phyloP scores from a whole-genome alignment of 192 early-diverging fungal genomes.

The Gaertneriomyces sp. region DNA sequence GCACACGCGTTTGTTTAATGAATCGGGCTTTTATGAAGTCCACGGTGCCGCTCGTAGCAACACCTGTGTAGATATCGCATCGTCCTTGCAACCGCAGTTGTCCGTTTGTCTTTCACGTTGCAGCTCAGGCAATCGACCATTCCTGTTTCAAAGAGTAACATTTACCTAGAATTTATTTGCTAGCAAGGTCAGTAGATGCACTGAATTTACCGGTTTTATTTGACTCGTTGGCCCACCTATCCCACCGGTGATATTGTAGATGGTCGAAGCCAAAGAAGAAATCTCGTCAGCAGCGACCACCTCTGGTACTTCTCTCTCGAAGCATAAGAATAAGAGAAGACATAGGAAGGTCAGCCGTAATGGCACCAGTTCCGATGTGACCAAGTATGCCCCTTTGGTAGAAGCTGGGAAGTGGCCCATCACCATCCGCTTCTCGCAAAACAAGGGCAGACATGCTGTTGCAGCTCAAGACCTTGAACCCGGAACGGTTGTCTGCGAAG shows the following conservation, averaged over 20 bases:
- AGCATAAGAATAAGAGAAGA: conserved; percentile 9
- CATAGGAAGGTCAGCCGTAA: neutral
- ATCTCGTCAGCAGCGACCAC: neutral
- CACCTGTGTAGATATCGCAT: too few species aligned
- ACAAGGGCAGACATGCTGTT: conserved; percentile 29
- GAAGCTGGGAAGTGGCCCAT: conserved; percentile 14
- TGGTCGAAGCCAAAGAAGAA: conserved; percentile 1
- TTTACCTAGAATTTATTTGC: too few species aligned
- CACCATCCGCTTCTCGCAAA: conserved; percentile 20
- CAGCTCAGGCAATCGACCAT: too few species aligned
- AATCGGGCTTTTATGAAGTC: too few species aligned
- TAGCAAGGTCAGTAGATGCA: too few species aligned
- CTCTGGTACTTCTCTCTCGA: neutral
- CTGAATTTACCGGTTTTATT: too few species aligned
- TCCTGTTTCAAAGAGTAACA: too few species aligned
- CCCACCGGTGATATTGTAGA: neutral
- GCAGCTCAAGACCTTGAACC: conserved; percentile 20
- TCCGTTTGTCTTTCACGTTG: too few species aligned
- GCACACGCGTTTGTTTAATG: too few species aligned
- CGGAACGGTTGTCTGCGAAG: conserved; percentile 27
- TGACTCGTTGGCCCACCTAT: too few species aligned
- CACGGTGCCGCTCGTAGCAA: too few species aligned
- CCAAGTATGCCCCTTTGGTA: conserved; percentile 14
- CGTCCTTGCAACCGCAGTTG: too few species aligned
- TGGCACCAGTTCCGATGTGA: conserved; percentile 4